Conservation (phyloP, 164 flowering plant species). For the Umbellularia californica region DNA sequence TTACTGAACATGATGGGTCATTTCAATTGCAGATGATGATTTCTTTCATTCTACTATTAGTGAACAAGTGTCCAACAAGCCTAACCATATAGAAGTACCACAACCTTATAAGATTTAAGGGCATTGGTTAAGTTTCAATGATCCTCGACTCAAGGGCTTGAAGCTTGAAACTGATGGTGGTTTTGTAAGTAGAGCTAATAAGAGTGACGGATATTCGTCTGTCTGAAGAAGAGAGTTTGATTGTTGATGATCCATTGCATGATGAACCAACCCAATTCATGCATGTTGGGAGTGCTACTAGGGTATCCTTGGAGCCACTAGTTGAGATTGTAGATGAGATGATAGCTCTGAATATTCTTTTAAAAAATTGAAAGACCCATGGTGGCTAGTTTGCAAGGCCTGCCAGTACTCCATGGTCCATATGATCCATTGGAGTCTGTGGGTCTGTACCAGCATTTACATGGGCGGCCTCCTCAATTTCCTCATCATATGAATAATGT, state of each 20-base stretch:
- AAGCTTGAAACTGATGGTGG: slow-evolving; percentile 23
- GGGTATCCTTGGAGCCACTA: slow-evolving; percentile 9
- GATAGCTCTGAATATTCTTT: slow-evolving; percentile 37
- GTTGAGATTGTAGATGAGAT: slow-evolving; percentile 47
- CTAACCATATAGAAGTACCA: slow-evolving; percentile 16
- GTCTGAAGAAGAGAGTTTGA: slow-evolving; percentile 75
- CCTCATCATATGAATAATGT: slow-evolving; percentile 50
- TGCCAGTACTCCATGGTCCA: slow-evolving; percentile 35
- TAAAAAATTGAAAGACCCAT: slow-evolving; percentile 37
- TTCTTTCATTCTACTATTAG: slow-evolving; percentile 13
- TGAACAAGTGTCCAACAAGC: slow-evolving; percentile 17
- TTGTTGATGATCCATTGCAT: slow-evolving; percentile 31
- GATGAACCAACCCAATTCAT: slow-evolving; percentile 24
- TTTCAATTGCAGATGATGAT: slow-evolving; percentile 28
- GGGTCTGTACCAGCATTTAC: slow-evolving; percentile 34
- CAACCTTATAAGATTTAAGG: slow-evolving; percentile 31
- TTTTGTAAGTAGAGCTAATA: slow-evolving; percentile 24
- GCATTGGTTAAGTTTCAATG: slow-evolving; percentile 35
- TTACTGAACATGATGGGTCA: slow-evolving; percentile 32
- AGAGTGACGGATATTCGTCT: slow-evolving; percentile 33
- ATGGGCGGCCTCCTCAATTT: slow-evolving; percentile 43
- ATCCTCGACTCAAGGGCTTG: slow-evolving; percentile 28
- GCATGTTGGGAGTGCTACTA: slow-evolving; percentile 19
- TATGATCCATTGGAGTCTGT: slow-evolving; percentile 43
- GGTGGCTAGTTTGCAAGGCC: slow-evolving; percentile 29